phyloP scores from a whole-genome alignment of 345 rosid species.

The Crucihimalaya himalaica region DNA sequence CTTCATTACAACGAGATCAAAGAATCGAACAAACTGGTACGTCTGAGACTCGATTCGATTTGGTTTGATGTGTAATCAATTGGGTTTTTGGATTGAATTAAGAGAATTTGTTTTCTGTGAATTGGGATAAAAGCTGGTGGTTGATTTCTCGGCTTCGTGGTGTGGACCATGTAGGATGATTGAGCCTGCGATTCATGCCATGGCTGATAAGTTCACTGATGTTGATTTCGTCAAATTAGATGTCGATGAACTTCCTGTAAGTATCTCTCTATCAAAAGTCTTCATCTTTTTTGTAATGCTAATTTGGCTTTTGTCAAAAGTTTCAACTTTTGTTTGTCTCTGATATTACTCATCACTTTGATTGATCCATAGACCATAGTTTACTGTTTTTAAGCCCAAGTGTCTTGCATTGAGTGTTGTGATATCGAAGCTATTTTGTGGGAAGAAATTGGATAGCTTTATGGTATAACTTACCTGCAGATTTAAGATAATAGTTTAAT shows the following conservation, averaged over 20 bases:
- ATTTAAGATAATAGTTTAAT: background rate
- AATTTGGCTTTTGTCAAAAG: no score
- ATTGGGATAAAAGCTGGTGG: slow-evolving; percentile 51
- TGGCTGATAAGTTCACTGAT: slow-evolving; percentile 55
- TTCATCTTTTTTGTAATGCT: no score
- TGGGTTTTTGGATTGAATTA: background rate
- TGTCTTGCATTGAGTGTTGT: background rate
- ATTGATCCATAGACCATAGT: no score
- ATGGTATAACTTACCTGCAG: background rate
- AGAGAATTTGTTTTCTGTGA: background rate
- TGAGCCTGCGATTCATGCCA: slow-evolving; percentile 53
- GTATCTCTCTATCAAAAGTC: slow-evolving; percentile 21
- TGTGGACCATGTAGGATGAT: slow-evolving; percentile 84
- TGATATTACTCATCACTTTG: no score
- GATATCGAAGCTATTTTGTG: background rate
- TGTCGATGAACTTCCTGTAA: slow-evolving; percentile 78
- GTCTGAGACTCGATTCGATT: background rate
- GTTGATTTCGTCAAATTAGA: slow-evolving; percentile 80
- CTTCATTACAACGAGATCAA: slow-evolving; percentile 69
- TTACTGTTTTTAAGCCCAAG: no score
- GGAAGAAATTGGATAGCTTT: background rate
- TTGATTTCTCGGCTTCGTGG: slow-evolving; percentile 85
- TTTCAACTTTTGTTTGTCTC: no score
- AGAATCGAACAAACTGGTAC: slow-evolving; percentile 60
- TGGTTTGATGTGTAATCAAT: background rate